phyloP scores from a whole-genome alignment of 2,329 filamentous ascomycete species.

The Teratosphaeria nubilosa region DNA sequence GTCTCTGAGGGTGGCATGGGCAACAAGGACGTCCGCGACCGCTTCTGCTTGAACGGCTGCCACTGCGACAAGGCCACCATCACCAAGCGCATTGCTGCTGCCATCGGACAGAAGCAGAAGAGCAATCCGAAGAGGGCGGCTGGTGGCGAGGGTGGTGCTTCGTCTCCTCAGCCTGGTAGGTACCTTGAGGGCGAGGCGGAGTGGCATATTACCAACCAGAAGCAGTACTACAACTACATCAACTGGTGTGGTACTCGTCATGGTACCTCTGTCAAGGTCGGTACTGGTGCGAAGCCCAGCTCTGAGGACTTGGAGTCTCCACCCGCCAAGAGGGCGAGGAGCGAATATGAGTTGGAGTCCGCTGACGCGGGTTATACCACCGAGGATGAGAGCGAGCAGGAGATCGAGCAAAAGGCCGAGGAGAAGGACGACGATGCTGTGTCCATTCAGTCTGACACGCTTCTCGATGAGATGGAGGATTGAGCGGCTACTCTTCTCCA shows the following conservation, averaged over 20 bases:
- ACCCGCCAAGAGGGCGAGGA: neutral
- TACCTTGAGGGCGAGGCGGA: slow-evolving; percentile 4
- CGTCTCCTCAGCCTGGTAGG: neutral
- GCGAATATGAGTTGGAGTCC: neutral
- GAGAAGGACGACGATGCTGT: neutral
- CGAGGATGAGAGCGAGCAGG: neutral
- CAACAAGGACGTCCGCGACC: slow-evolving; percentile 25
- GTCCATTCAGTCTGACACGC: neutral
- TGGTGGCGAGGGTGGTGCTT: neutral
- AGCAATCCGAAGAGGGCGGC: neutral
- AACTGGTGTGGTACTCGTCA: slow-evolving; percentile 1
- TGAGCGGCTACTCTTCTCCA: neutral
- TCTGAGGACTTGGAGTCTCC: neutral
- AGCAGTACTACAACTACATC: slow-evolving; percentile 12
- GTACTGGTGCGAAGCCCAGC: neutral
- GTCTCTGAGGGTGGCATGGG: slow-evolving; percentile 20
- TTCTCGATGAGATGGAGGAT: neutral
- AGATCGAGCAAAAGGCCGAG: neutral
- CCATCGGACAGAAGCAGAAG: slow-evolving; percentile 24
- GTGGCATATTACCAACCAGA: slow-evolving; percentile 10
- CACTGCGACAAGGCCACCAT: slow-evolving; percentile 26
- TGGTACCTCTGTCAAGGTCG: neutral
- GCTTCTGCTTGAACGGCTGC: slow-evolving; percentile 26
- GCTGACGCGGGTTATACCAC: neutral
- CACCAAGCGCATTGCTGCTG: slow-evolving; percentile 27